Conservation (phyloP, 2,329 filamentous ascomycete species). For the Exophiala mesophila region DNA sequence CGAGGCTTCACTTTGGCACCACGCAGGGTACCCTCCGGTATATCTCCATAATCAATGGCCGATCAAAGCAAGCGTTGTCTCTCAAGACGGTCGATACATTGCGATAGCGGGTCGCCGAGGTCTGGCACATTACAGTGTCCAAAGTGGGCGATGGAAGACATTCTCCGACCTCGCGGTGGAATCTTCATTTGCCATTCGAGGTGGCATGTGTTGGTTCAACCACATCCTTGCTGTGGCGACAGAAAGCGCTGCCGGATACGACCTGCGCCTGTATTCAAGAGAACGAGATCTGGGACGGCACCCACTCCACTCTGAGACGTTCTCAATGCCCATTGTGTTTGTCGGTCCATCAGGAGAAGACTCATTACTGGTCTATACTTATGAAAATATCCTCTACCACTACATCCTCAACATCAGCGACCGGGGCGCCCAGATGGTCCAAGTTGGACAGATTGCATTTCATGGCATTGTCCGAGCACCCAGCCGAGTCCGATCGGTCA, state of each 20-base stretch:
- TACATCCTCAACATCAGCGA: slow-evolving; percentile 75
- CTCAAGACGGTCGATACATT: slow-evolving; percentile 86
- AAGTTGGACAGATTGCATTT: slow-evolving; percentile 97
- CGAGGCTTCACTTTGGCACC: slow-evolving; percentile 93
- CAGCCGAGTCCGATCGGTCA: slow-evolving; percentile 83
- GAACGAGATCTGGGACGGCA: slow-evolving; percentile 72
- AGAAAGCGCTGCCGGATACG: slow-evolving; percentile 75
- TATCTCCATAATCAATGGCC: slow-evolving; percentile 95
- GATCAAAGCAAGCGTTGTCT: slow-evolving; percentile 79
- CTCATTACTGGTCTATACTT: slow-evolving; percentile 91
- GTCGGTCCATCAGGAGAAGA: slow-evolving; percentile 87
- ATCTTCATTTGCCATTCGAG: slow-evolving; percentile 85
- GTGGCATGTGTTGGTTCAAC: slow-evolving; percentile 98
- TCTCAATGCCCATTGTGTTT: slow-evolving; percentile 83
- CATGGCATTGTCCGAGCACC: slow-evolving; percentile 94
- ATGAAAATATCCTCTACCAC: slow-evolving; percentile 92
- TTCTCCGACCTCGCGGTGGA: slow-evolving; percentile 78
- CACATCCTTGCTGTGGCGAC: slow-evolving; percentile 90
- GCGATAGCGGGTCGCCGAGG: slow-evolving; percentile 92
- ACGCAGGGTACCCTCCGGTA: slow-evolving; percentile 72
- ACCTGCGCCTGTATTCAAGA: slow-evolving; percentile 88
- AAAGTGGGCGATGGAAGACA: slow-evolving; percentile 91
- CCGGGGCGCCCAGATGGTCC: slow-evolving; percentile 70
- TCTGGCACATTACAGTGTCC: slow-evolving; percentile 90
- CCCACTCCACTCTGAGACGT: slow-evolving; percentile 68